Evolutionary conservation across 371 early-diverging fungal genomes (phyloP).

Genomic region (Sporodiniella umbellata): DNA sequence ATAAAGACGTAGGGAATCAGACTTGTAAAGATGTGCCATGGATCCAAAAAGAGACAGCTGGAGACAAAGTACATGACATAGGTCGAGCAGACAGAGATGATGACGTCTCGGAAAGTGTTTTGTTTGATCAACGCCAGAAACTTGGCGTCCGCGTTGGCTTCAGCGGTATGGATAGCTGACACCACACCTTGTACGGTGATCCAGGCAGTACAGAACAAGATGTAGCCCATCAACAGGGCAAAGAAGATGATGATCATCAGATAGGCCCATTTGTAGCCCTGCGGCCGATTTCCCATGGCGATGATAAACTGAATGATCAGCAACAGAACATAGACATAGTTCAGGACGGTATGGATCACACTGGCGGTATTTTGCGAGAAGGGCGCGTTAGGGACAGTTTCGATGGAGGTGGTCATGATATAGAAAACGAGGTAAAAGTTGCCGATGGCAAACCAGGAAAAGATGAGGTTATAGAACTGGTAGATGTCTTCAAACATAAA

Average conservation of each 20-base stretch:
- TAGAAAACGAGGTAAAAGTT: slow-evolving; percentile 74
- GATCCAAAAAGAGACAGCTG: slow-evolving; percentile 52
- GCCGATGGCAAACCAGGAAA: slow-evolving; percentile 71
- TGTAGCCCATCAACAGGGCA: slow-evolving; percentile 29
- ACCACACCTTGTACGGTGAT: slow-evolving; percentile 40
- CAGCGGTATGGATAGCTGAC: slow-evolving; percentile 13
- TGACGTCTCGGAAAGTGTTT: slow-evolving; percentile 43
- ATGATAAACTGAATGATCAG: slow-evolving; percentile 66
- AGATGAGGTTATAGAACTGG: slow-evolving; percentile 52
- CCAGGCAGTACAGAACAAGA: slow-evolving; percentile 28
- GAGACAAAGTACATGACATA: slow-evolving; percentile 54
- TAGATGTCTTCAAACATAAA: slow-evolving; percentile 65
- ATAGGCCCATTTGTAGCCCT: slow-evolving; percentile 71
- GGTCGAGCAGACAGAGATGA: slow-evolving; percentile 50
- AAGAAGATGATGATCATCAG: slow-evolving; percentile 41
- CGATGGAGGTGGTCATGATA: slow-evolving; percentile 55
- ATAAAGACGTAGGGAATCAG: slow-evolving; percentile 61
- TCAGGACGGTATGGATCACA: slow-evolving; percentile 38
- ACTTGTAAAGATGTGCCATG: slow-evolving; percentile 60
- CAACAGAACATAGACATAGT: slow-evolving; percentile 57
- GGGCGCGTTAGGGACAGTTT: slow-evolving; percentile 24
- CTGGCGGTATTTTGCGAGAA: slow-evolving; percentile 34
- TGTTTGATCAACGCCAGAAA: slow-evolving; percentile 19
- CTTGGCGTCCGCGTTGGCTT: background rate
- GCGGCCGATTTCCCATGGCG: slow-evolving; percentile 81